Evolutionary conservation across 2,329 filamentous ascomycete genomes (phyloP), one percentile per base, ranked within the genome.

Genomic region (Colletotrichum endophyticum): DNA sequence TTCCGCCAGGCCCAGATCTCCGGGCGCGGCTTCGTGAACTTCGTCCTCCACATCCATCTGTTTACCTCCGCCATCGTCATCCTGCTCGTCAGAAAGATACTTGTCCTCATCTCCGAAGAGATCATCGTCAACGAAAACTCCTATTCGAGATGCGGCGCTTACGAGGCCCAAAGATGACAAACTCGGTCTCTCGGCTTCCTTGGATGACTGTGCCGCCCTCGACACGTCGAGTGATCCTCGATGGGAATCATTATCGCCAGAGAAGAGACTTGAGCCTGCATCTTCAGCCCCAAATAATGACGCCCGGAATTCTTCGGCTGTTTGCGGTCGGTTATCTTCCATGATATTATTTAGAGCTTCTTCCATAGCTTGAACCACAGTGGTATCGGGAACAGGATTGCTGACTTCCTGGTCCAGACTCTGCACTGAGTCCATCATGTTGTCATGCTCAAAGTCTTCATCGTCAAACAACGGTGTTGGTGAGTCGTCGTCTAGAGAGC

Each of bases 71-170:
- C 92, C 91, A 1, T 90, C 89, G 75, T 96, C 95, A 67, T 96
- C 95, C 69, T 94, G 93, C 80, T 98, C 96, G 80, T 98, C 96
- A 69, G 96, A 94, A 8, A 96, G 88, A 79, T 95, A 95, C 80
- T 93, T 96, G 80, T 95, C 92, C 81, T 98, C 95, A 78, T 99
- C 96, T 3, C 93, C 94, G 82, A 98, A 99, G 7, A 99, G 91
- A 82, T 99, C 95, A 82, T 99, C 95, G 79, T 98, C 95, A 8
- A 95, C 92, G 83, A 99, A 99, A 3, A 99, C 97, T 2, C 96
- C 96, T 75, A 96, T 96, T 27, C 95, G 93, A 19, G 95, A 95
- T 16, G 95, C 95, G 8, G 94, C 94, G 76, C 95, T 98, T 3
- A 99, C 95, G 7, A 99, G 91, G 0, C 97, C 97, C 5, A 99